Evolutionary conservation across 2,329 filamentous ascomycete species (phyloP).

Genomic region (Tympanopsis confertula): DNA sequence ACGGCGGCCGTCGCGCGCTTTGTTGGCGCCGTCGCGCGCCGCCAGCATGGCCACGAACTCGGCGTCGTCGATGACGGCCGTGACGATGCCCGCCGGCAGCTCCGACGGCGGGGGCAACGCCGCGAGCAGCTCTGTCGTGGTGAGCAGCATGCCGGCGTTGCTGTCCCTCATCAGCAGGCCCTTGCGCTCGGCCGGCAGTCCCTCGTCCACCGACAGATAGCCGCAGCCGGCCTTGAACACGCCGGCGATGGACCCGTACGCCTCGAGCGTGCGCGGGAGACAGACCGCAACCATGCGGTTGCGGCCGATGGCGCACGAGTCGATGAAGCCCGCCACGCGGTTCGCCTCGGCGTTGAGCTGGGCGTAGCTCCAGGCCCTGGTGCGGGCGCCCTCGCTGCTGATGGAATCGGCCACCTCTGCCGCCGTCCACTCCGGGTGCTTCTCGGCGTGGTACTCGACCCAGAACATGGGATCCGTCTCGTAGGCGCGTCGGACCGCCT

Average conservation of each 20-base stretch:
- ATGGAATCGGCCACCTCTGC: no score
- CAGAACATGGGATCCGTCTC: no score
- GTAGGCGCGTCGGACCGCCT: no score
- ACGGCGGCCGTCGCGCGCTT: constrained; percentile 4
- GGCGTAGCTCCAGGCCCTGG: constrained; percentile 20
- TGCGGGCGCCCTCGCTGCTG: no score
- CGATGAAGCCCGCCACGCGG: constrained; percentile 15
- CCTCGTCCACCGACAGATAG: constrained; percentile 25
- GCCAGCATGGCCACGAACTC: not conserved
- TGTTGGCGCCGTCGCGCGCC: not conserved
- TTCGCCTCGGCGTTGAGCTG: constrained; percentile 21
- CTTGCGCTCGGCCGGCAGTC: constrained; percentile 22
- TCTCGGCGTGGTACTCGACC: no score
- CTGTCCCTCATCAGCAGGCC: constrained; percentile 22
- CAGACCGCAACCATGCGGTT: constrained; percentile 20
- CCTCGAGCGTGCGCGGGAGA: constrained; percentile 20
- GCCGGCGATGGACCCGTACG: constrained; percentile 25
- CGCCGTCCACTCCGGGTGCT: no score
- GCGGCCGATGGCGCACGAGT: constrained; percentile 11
- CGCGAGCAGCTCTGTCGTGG: constrained; percentile 13
- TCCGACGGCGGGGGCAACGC: constrained; percentile 12
- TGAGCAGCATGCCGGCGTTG: constrained; percentile 14
- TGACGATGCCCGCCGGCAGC: constrained; percentile 8
- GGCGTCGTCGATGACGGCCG: no score
- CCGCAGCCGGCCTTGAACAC: constrained; percentile 27